Evolutionary conservation across 1,284 basidiomycete genomes (phyloP), one percentile per base, ranked within the genome.

Genomic region (Cystobasidium slooffiae): DNA sequence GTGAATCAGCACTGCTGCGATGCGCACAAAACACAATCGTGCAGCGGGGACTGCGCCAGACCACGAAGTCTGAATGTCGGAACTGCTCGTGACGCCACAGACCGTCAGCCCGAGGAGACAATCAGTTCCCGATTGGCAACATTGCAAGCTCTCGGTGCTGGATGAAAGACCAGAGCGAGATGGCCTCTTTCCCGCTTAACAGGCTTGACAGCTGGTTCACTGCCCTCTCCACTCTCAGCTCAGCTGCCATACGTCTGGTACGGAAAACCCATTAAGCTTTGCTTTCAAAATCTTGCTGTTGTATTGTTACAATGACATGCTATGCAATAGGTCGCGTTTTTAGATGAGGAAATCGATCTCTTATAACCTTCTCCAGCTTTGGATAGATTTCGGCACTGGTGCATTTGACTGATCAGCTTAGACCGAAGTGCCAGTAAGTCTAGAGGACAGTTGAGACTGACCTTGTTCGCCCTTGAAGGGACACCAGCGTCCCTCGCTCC

Each of bases 361-460:
- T 41, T 8, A 73, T 58, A 10, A 73, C 62, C 44, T 73, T 65
- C 52, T 73, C 70, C 9, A 73, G 63, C 53, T 73, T 65, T 49
- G 70, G 70, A n/a, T 62, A 73, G 18, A 73, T 73, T 41, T 73
- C 70, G 20, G 70, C 51, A 44, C 70, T 73, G 59, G 59, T 43
- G 37, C 1, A 9, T 6, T 12, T 24, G 41, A 24, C 20, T 47
- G 18, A 18, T 41, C 7, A 67, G 39, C 43, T 24, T 43, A 47
- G 20, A 63, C 20, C 4, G 41, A 20, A 12, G 12, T 44, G 41
- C 6, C 6, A 14, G 20, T 39, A 14, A 1, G 22, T 10, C 1
- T 41, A 16, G 16, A 9, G 20, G 8, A 6, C n/a, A 56, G 9
- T 5, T 22, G 6, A 24, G 10, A 43, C 69, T 8, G 39, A 73